These are phyloP conservation scores for Aspergillus bertholletiae DNA, from an alignment of 495 filamentous ascomycete genomes.

Conservation along the genomic window DNA sequence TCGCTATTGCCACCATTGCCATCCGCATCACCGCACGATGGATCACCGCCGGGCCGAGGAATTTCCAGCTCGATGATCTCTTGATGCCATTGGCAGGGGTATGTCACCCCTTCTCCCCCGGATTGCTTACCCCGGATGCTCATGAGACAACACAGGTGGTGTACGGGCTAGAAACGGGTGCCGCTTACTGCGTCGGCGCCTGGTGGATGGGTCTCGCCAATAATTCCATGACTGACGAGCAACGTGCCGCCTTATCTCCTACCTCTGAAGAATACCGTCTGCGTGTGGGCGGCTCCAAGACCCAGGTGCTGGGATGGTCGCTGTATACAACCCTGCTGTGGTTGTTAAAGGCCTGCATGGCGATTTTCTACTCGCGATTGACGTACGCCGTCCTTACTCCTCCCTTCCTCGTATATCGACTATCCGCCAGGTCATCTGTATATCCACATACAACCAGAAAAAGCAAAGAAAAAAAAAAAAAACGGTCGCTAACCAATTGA, in stretches of 20 bases:
- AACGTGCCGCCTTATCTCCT: conserved; percentile 40
- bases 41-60: conserved; percentile 45
- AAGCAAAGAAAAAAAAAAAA: no score
- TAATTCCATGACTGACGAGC: conserved; percentile 49
- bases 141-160: conserved; percentile 10
- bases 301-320: conserved; percentile 56
- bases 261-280: conserved; percentile 42
- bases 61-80: conserved; percentile 56
- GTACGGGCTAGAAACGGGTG: conserved; percentile 39
- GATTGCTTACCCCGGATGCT: background rate
- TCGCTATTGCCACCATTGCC: conserved; percentile 47
- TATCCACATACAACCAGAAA: no score
- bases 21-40: conserved; percentile 49
- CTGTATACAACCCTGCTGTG: conserved; percentile 55
- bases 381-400: conserved; percentile 37
- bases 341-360: conserved; percentile 57
- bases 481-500: no score
- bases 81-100: conserved; percentile 56
- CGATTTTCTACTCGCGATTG: conserved; percentile 57
- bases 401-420: background rate
- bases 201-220: conserved; percentile 51
- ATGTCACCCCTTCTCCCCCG: conserved; percentile 1
- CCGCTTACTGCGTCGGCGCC: conserved; percentile 45
- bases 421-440: no score
- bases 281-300: conserved; percentile 54